Evolutionary conservation across 2,329 filamentous ascomycete genomes (phyloP), one percentile per base, ranked within the genome.

Genomic region (Penicillium sp.): DNA sequence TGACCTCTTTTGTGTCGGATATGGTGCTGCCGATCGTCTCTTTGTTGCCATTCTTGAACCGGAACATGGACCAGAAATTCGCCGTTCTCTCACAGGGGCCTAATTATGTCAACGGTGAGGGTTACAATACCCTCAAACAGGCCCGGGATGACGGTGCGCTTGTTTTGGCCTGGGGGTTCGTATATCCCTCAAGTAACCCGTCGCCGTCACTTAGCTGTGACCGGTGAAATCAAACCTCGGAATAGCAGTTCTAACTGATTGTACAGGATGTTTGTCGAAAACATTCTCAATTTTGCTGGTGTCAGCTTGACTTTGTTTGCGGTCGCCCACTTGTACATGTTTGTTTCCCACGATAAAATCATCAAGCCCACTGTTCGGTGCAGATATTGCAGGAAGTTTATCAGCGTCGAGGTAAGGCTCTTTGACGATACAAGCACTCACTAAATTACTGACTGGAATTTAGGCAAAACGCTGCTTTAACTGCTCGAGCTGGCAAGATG

Each of bases 41-140:
- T 2, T 78, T 92, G 45, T 78, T 92, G 24, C 83, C 91, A 4
- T 90, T 90, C 53, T 78, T 92, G 59, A 85, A 89, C 69, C 85
- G 86, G 65, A 92, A 92, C 72, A 83, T 92, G 70, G 88, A 90
- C 70, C 86, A 91, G 77, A 91, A 91, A 74, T 92, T 92, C 73
- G 86, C 89, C 0, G 85, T 91, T 7, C 76, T 92, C 30, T 83
- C 80, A 40, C 72, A 79, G 0, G 89, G 89, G 0, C 83, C 85
- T 2, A 81, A 85, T 61, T 87, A 83, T 66, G 49, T 57, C 4
- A 78, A 79, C 1, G 77, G 81, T 4, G 74, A 77, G 19, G 87
- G 87, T 2, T 92, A 92, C 76, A 91, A 90, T 69, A 92, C 90
- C 1, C 79, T 91, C 7, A 79, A 85, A 47, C 87, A 90, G 71